Base-by-base conservation (phyloP, 441 rosid genomes). In the Pelargonium myrrhifolium region DNA sequence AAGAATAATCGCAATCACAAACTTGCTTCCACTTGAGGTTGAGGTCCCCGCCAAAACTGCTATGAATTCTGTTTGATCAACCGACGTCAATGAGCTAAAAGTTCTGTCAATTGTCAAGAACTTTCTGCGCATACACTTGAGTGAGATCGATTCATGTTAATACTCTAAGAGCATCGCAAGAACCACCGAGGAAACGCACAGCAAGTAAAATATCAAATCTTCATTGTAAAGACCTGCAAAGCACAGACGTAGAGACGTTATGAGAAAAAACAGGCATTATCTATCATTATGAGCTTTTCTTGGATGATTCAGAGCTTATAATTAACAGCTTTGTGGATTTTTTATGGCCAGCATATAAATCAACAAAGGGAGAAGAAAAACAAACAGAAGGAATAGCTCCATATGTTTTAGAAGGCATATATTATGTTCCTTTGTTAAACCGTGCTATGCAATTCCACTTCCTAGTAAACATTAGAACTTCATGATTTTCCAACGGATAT, bases 161-260 rank as follows among this genome's bases (percentile, higher is more conserved):
- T 39, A 26, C 69, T 72, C 71, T 53, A 58, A 40, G 15, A 73
- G 65, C 74, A 70, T 51, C 72, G 58, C 7, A 22, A 83, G 66
- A 63, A 72, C 71, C 35, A 72, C 37, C 18, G 74, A 61, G 37
- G 68, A 73, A 39, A 75, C 74, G 62, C 71, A 68, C 65, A 82
- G 71, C 70, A 69, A 76, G 72, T 74, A 72, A 69, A 70, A 49
- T 15, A 66, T 64, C 76, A 67, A 64, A 66, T 71, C 67, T 37
- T 81, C 80, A 39, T 63, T 64, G 75, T 77, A 82, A 31, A 81
- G 82, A 75, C 87, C 96, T 91, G 86, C 72, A 3, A 74, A 69
- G 62, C 64, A 49, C 18, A 51, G 37, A 8, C 18, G 15, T 15
- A 14, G 14, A 14, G 62, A 74, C 65, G 43, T 11, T 12, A 11